Percentiles rank a stretch among this genome's conserved stretches.
Evolutionary conservation across 805 yeast genomes (phyloP).

Genomic region (Candida ipomoeae): DNA sequence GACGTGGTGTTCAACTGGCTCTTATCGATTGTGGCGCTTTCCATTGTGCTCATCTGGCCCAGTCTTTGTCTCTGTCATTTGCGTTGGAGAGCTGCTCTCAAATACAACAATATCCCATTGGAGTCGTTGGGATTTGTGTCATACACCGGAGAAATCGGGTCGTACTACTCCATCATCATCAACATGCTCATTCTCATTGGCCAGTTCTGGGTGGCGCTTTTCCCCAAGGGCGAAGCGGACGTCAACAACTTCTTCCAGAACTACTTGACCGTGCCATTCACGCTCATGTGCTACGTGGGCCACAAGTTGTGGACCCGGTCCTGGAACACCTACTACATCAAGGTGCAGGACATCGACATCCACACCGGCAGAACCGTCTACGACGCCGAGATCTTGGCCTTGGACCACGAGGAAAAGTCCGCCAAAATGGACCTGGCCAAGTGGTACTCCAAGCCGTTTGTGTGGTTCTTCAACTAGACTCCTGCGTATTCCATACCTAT

Average conservation of each 20-base stretch:
- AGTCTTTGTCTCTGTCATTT: constrained; percentile 25
- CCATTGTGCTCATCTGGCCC: constrained; percentile 26
- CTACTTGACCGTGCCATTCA: constrained; percentile 25
- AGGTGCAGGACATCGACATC: constrained; percentile 21
- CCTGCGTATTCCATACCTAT: too few relatives aligned
- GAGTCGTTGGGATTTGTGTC: constrained; percentile 25
- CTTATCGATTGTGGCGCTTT: constrained; percentile 26
- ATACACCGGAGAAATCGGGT: constrained; percentile 40
- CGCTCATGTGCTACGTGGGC: constrained; percentile 20
- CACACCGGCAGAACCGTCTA: constrained; percentile 20
- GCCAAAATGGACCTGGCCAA: constrained; percentile 15
- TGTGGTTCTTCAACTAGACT: constrained; percentile 18
- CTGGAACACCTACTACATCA: constrained; percentile 21
- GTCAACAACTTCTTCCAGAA: constrained; percentile 27
- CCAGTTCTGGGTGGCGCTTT: constrained; percentile 44
- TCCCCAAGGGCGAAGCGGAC: constrained; percentile 26
- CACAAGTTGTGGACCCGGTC: constrained; percentile 22
- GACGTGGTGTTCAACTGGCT: constrained; percentile 31
- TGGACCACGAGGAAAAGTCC: constrained; percentile 22
- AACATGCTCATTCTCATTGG: constrained; percentile 35
- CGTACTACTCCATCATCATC: constrained; percentile 28
- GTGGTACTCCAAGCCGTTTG: constrained; percentile 15
- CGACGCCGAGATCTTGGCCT: constrained; percentile 22
- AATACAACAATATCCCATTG: constrained; percentile 20
- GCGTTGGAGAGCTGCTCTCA: constrained; percentile 28